Conservation (phyloP, 805 yeast genomes). For the Suhomyces prunicola region DNA sequence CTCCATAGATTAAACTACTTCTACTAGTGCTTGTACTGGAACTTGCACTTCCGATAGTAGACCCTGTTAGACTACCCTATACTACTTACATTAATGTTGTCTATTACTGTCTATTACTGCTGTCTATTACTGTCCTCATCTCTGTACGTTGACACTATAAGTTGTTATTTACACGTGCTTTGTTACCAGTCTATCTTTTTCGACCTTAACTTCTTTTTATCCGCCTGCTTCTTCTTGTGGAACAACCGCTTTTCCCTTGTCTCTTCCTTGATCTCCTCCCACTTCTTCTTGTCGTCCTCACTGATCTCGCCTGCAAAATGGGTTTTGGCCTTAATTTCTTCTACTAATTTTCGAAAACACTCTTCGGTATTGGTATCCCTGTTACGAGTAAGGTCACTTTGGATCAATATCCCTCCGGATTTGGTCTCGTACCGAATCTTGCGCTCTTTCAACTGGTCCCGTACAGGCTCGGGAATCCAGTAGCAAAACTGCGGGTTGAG, state of each 20-base stretch:
- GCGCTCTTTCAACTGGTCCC: slow-evolving; percentile 36
- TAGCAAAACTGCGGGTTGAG: slow-evolving; percentile 31
- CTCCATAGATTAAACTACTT: no score
- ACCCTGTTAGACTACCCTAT: neutral
- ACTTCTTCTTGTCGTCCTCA: slow-evolving; percentile 45
- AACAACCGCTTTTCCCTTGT: slow-evolving; percentile 30
- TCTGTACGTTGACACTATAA: no score
- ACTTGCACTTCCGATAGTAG: no score
- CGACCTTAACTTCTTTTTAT: slow-evolving; percentile 35
- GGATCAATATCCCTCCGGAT: slow-evolving; percentile 53
- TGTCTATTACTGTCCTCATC: no score
- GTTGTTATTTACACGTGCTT: neutral
- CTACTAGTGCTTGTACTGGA: no score
- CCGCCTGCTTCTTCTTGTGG: slow-evolving; percentile 36
- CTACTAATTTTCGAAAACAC: slow-evolving; percentile 59
- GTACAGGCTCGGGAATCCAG: slow-evolving; percentile 61
- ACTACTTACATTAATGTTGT: no score
- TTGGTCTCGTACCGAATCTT: slow-evolving; percentile 55
- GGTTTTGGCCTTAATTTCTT: slow-evolving; percentile 47
- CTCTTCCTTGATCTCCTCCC: slow-evolving; percentile 42
- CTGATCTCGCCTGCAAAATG: slow-evolving; percentile 48
- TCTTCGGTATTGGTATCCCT: slow-evolving; percentile 54
- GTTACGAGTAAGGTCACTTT: slow-evolving; percentile 57
- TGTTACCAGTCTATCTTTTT: slow-evolving; percentile 29
- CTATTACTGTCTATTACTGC: no score